Percentiles rank a stretch among this genome's conserved stretches.
Evolutionary conservation across 2,329 filamentous ascomycete species (phyloP).

Genomic region (Daldinia eschscholtzii): DNA sequence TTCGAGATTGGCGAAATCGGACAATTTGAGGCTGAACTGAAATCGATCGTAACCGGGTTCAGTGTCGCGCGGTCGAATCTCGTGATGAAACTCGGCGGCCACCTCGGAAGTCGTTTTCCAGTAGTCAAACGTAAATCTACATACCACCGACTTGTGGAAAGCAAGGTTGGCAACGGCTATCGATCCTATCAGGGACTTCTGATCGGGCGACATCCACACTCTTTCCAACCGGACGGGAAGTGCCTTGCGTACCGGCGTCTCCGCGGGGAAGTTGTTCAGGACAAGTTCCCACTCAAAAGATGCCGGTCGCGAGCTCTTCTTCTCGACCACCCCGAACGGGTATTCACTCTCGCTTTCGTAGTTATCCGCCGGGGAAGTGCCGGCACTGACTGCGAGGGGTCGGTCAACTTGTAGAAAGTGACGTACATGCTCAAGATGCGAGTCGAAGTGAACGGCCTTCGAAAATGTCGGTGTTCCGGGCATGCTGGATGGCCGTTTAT

Average conservation of each 20-base stretch:
- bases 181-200: constrained; percentile 86
- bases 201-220: constrained; percentile 88
- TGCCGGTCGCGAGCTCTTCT: constrained; percentile 57
- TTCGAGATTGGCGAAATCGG: constrained; percentile 91
- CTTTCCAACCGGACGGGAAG: constrained; percentile 84
- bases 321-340: constrained; percentile 76
- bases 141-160: constrained; percentile 90
- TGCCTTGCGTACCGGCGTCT: constrained; percentile 71
- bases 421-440: constrained; percentile 93
- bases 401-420: constrained; percentile 96
- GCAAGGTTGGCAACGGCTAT: constrained; percentile 89
- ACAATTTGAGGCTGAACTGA: constrained; percentile 92
- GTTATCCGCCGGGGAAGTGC: constrained; percentile 88
- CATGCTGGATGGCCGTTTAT: constrained; percentile 90
- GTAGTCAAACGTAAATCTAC: constrained; percentile 95
- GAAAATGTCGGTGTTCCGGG: constrained; percentile 95
- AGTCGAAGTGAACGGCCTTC: constrained; percentile 98
- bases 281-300: constrained; percentile 89
- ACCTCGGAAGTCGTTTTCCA: constrained; percentile 99
- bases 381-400: constrained; percentile 94
- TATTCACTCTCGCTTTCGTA: constrained; percentile 92
- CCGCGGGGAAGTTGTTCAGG: constrained; percentile 83
- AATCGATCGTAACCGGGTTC: constrained; percentile 85
- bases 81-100: constrained; percentile 85
- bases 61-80: constrained; percentile 75